These are phyloP conservation scores for Trypanosoma boissoni DNA, from an alignment of 208 protist genomes.

Conservation along the genomic window DNA sequence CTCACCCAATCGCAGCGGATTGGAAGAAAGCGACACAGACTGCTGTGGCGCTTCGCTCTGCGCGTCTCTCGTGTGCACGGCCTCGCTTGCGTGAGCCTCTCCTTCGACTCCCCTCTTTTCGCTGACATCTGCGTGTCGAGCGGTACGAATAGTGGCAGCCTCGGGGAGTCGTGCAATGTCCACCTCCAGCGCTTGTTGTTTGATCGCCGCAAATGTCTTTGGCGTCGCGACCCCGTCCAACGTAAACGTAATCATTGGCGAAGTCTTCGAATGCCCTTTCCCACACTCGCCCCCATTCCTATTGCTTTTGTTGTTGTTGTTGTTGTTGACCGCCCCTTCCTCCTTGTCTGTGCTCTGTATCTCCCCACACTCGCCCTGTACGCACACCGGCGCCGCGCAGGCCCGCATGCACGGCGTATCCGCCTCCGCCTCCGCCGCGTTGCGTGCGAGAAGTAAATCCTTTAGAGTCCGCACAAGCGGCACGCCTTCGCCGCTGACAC, in stretches of 20 bases:
- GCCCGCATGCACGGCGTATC: constrained; percentile 45
- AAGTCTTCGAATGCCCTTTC: neutral
- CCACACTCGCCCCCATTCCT: neutral
- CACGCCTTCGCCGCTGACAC: constrained; percentile 38
- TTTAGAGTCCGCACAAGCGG: constrained; percentile 43
- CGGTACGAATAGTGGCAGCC: too few species aligned
- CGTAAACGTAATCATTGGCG: constrained; percentile 39
- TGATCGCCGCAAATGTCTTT: constrained; percentile 58
- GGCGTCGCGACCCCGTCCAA: constrained; percentile 54
- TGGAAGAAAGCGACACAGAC: neutral
- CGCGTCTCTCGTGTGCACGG: constrained; percentile 9
- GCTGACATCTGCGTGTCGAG: too few species aligned
- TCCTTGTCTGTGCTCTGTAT: neutral
- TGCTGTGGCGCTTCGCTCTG: neutral
- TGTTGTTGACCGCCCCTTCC: neutral
- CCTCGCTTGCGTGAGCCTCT: constrained; percentile 20
- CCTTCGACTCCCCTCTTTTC: too few species aligned
- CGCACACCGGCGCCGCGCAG: constrained; percentile 11
- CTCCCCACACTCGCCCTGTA: neutral
- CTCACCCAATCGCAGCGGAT: constrained; percentile 31
- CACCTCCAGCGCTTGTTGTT: constrained; percentile 26
- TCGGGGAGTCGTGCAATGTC: neutral
- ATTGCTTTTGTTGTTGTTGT: too few species aligned
- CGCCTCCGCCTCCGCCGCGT: constrained; percentile 31
- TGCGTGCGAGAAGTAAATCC: constrained; percentile 36